Conservation (phyloP, 169 alveolate species). For the Eimeria acervulina region DNA sequence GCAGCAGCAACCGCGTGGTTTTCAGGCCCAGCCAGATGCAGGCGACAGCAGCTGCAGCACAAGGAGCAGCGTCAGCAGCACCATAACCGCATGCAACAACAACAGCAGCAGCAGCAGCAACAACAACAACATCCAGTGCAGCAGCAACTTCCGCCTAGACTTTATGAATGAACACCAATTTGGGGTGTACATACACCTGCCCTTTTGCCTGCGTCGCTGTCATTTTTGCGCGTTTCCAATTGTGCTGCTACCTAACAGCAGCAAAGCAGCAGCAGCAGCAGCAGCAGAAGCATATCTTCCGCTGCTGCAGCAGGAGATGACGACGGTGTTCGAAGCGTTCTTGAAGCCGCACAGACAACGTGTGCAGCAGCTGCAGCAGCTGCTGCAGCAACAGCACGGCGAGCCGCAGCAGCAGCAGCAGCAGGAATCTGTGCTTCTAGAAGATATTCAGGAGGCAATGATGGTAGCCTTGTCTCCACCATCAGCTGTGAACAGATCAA, state of each 20-base stretch:
- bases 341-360: constrained; percentile 21
- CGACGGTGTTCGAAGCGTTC: constrained; percentile 31
- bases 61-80: background rate
- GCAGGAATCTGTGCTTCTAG: background rate
- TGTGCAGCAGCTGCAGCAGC: constrained; percentile 53
- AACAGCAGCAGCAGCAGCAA: constrained; percentile 1
- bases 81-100: background rate
- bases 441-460: background rate
- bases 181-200: constrained; percentile 66
- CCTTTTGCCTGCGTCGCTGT: constrained; percentile 64
- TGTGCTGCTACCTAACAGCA: constrained; percentile 43
- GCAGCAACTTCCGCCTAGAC: background rate
- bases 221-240: constrained; percentile 59
- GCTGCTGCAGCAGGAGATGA: constrained; percentile 64
- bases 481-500: background rate
- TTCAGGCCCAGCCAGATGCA: background rate
- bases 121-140: constrained; percentile 25
- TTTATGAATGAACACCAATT: background rate
- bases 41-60: constrained; percentile 19
- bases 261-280: constrained; percentile 72
- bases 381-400: constrained; percentile 22
- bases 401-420: constrained; percentile 41
- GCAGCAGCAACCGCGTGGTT: background rate
- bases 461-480: background rate
- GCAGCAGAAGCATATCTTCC: constrained; percentile 58